Percentiles rank a stretch among this genome's conserved stretches.
phyloP scores from a whole-genome alignment of 2,329 filamentous ascomycete genomes.

The Fusarium caatingaense region DNA sequence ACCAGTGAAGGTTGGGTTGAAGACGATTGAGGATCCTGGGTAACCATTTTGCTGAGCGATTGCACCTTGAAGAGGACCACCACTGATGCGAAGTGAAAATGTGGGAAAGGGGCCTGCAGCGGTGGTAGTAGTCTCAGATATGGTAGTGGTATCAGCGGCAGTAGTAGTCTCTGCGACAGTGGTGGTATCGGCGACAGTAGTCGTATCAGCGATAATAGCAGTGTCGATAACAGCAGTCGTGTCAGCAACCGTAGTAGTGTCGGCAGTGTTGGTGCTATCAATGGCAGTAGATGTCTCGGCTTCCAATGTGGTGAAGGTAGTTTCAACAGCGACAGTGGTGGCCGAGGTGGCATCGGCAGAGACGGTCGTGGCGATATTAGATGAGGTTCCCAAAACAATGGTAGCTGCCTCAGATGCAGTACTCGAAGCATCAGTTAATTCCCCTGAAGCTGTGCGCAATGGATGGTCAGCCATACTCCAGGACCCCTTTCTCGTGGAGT shows the following conservation, averaged over 20 bases:
- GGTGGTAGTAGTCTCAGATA: neutral
- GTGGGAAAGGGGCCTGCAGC: too few relatives aligned
- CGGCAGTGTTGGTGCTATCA: neutral
- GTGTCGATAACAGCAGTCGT: neutral
- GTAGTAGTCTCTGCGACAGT: neutral
- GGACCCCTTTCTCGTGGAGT: too few relatives aligned
- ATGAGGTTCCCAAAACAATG: neutral
- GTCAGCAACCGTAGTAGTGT: neutral
- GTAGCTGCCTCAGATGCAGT: neutral
- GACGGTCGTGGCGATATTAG: neutral
- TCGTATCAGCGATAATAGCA: too few relatives aligned
- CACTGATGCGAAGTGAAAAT: too few relatives aligned
- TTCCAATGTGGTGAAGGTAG: neutral
- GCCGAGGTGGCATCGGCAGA: too few relatives aligned
- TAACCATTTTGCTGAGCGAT: too few relatives aligned
- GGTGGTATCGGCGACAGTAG: neutral
- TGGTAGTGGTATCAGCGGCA: neutral
- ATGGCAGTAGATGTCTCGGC: neutral
- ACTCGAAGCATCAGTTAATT: rapidly evolving
- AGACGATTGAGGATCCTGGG: too few relatives aligned
- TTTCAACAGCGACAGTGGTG: neutral
- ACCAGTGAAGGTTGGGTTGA: neutral
- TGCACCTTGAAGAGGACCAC: too few relatives aligned
- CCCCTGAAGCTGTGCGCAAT: neutral
- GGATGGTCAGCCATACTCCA: too few relatives aligned